phyloP scores from a whole-genome alignment of 1,139 yeast genomes.

The Meyerozyma elateridarum region DNA sequence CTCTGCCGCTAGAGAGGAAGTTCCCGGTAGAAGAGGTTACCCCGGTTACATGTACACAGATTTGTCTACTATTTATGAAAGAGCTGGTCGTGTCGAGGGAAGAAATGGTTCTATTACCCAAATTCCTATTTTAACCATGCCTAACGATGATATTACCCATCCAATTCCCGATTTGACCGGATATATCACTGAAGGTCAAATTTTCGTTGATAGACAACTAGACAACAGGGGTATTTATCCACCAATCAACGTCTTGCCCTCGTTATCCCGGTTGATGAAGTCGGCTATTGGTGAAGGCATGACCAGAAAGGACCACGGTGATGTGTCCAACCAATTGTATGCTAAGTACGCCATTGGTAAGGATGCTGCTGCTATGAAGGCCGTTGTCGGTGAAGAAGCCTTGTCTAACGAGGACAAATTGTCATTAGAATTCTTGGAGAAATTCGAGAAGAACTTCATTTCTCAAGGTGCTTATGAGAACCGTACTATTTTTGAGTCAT shows the following conservation, averaged over 20 bases:
- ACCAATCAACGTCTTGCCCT: conserved; percentile 96
- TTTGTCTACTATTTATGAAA: conserved; percentile 96
- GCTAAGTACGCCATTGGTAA: conserved; percentile 99
- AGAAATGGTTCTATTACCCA: conserved; percentile 99
- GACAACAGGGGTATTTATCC: conserved; percentile 96
- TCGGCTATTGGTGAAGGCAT: conserved; percentile 99
- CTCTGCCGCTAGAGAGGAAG: conserved; percentile 99
- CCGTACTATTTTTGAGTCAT: conserved; percentile 89
- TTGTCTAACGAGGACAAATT: conserved; percentile 94
- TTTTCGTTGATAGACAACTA: conserved; percentile 93
- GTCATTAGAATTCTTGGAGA: conserved; percentile 94
- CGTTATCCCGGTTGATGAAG: conserved; percentile 96
- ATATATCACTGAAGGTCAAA: conserved; percentile 98
- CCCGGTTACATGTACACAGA: conserved; percentile 99
- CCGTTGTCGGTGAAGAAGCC: conserved; percentile 99
- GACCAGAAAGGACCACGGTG: conserved; percentile 99
- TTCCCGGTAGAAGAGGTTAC: conserved; percentile 99
- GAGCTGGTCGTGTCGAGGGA: conserved; percentile 99
- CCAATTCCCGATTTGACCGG: conserved; percentile 99
- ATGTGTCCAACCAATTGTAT: conserved; percentile 95
- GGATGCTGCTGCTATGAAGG: conserved; percentile 99
- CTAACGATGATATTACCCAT: conserved; percentile 98
- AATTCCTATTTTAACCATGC: conserved; percentile 98
- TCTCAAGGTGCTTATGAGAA: conserved; percentile 95
- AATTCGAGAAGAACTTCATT: conserved; percentile 93